Percentiles rank a stretch among this genome's conserved stretches.
phyloP scores from a whole-genome alignment of 495 filamentous ascomycete genomes.

The Annulohypoxylon moriforme region DNA sequence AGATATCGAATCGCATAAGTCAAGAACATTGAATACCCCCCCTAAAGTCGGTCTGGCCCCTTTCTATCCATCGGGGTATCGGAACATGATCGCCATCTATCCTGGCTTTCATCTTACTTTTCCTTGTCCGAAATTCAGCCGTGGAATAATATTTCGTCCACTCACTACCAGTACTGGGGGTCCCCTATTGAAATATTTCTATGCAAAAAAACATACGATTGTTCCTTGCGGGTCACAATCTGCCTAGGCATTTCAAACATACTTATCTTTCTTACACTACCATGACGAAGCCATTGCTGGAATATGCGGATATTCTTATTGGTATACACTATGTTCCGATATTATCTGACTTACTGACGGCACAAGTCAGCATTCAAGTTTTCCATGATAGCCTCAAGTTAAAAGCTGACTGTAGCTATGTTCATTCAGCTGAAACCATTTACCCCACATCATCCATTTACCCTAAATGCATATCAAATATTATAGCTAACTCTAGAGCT shows the following conservation, averaged over 20 bases:
- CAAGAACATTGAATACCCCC: neutral
- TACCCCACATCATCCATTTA: neutral
- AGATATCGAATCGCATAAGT: neutral
- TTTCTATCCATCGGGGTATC: neutral
- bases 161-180: too few species aligned
- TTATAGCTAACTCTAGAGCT: neutral
- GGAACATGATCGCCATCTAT: neutral
- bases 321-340: neutral
- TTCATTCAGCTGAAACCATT: neutral
- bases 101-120: neutral
- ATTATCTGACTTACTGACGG: neutral
- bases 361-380: conserved; percentile 1
- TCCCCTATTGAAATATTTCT: neutral
- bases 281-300: neutral
- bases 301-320: neutral
- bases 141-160: neutral
- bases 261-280: neutral
- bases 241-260: neutral
- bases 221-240: neutral
- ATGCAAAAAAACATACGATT: neutral
- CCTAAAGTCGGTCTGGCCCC: neutral
- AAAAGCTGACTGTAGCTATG: neutral
- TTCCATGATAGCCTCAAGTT: neutral
- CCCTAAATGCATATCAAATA: neutral
- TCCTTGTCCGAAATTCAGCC: conserved; percentile 1